Evolutionary conservation across 768 basidiomycete species (phyloP), one percentile per base, ranked within the genome.

Genomic region (Lactifluus subvellereus): DNA sequence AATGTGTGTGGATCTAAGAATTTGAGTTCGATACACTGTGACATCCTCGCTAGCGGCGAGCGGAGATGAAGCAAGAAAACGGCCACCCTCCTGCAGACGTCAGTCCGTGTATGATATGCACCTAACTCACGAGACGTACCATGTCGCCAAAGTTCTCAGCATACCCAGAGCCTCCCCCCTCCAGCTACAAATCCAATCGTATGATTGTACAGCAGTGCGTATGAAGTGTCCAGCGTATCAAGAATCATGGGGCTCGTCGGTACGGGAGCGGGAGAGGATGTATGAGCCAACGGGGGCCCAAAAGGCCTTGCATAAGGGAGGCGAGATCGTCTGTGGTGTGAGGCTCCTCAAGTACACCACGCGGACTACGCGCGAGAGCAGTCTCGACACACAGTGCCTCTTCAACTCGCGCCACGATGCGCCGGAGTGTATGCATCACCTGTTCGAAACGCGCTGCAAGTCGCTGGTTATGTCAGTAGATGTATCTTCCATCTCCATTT

Each of bases 31-130:
- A 64, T 64, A 64, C n/a, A 59, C 20, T 59, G 62, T 64, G 62
- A 64, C 54, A 35, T 55, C 55, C 62, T 64, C 62, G 58, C 53
- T 47, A 59, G 58, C 40, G 37, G 58, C 40, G 32, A 50, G 62
- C 62, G 62, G 62, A 64, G 37, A 64, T 64, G 57, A 64, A 64
- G 47, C 47, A 32, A 58, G 52, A 54, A 48, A 59, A 40, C 62
- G 35, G 54, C 52, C 43, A 30, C 47, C 48, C 53, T 54, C 53
- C 48, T 59, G 57, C 52, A 64, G 53, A 64, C 32, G 53, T 64
- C 58, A 64, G 58, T 50, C 35, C 42, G 11, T 54, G 35, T 22
- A 35, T n/a, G 32, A 54, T 9, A 47, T 27, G 37, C 53, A 47
- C 48, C 18, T 20, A 18, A 27, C 35, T 48, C 52, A 20, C 42